These are phyloP conservation scores for Chlorella sp. DNA, from an alignment of 139 green algal genomes.

Conservation along the genomic window DNA sequence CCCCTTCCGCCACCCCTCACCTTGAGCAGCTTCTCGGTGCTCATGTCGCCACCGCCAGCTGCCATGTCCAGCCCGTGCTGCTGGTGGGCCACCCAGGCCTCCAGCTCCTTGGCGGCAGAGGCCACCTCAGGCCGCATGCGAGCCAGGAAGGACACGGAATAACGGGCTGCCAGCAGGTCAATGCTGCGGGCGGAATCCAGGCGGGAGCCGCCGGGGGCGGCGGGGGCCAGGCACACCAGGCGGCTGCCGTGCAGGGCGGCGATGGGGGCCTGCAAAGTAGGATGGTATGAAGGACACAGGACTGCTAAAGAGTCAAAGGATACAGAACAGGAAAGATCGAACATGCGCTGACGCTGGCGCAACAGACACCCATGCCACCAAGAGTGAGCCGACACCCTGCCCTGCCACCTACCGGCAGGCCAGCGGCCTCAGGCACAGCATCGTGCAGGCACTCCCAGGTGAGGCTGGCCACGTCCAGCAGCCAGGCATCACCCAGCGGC, in stretches of 20 bases:
- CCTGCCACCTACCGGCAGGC: not conserved
- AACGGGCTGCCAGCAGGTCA: conserved; percentile 63
- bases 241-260: conserved; percentile 25
- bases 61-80: conserved; percentile 75
- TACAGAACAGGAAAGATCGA: not conserved
- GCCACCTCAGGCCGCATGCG: conserved; percentile 62
- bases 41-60: conserved; percentile 53
- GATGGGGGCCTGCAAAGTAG: not conserved
- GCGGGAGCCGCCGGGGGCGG: conserved; percentile 68
- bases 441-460: conserved; percentile 70
- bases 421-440: not conserved
- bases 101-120: conserved; percentile 51
- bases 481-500: conserved; percentile 78
- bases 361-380: too few species aligned
- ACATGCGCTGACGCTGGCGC: too few species aligned
- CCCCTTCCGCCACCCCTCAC: not conserved
- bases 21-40: conserved; percentile 76
- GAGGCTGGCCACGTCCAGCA: conserved; percentile 66
- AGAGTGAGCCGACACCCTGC: not conserved
- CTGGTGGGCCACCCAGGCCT: conserved; percentile 76
- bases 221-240: conserved; percentile 63
- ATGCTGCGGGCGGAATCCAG: conserved; percentile 71
- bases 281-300: not conserved
- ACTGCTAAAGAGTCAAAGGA: not conserved
- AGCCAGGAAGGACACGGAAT: conserved; percentile 59